Base-by-base conservation (phyloP, 2,329 filamentous ascomycete genomes). In the Apiospora koreana region DNA sequence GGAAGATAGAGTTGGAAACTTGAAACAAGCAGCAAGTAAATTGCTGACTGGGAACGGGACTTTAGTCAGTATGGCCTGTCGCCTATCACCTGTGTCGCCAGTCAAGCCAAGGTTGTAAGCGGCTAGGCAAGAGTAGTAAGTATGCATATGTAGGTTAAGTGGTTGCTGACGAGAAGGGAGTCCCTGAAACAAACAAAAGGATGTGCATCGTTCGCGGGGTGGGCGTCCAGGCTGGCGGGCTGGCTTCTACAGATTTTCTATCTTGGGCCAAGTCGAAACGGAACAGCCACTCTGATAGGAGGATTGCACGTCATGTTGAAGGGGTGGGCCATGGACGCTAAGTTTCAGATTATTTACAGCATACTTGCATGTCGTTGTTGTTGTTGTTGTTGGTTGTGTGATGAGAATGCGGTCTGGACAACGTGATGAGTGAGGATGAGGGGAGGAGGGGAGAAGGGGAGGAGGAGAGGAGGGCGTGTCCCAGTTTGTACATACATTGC, bases 21-120 rank as follows among this genome's bases (percentile, higher is more conserved):
- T 46, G 65, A 67, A 67, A 67, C 65, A 67, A 67, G 65, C 65
- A 46, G 65, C 65, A 46, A 46, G 45, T 67, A 67, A n/a, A 67
- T 67, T 67, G 65, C 18, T 18, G 31, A 62, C 28, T 38, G 28
- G 54, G 54, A n/a, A 31, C 8, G 16, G 50, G 23, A 58, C 35
- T 38, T 38, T 7, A 54, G 48, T 28, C 28, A 31, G 50, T 35
- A 31, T n/a, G n/a, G n/a, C n/a, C n/a, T n/a, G n/a, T n/a, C n/a
- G n/a, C n/a, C n/a, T n/a, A n/a, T n/a, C n/a, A n/a, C n/a, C n/a
- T n/a, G n/a, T n/a, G n/a, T 58, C 25, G 25, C 50, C 23, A n/a
- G 45, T 21, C 25, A 25, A 58, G 23, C 14, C 18, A 21, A 62
- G 54, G 54, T 62, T 35, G 54, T 38, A 35, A 38, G 54, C 54